Evolutionary conservation across 306 rosid species (phyloP), one percentile per base, ranked within the genome.

Genomic region (Oxytropis ochrocephala): DNA sequence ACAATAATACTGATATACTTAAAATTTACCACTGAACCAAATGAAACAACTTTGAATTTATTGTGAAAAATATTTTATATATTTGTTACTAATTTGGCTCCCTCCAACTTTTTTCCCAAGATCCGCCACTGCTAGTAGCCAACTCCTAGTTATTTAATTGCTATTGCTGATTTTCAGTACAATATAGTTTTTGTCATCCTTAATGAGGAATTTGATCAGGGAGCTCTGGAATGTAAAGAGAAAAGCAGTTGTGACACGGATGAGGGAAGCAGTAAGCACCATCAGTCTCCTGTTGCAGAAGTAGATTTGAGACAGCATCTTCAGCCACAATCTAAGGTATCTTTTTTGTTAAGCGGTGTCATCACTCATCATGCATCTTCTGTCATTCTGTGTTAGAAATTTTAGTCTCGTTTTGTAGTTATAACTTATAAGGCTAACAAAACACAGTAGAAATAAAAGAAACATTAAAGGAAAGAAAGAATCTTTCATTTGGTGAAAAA

Each of bases 291-390:
- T 13, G 73, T 64, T 46, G 49, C 38, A 44, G 76, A 63, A 33
- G 73, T 69, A 74, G 58, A 74, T 69, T 38, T 41, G 49, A 74
- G 73, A 69, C 73, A 30, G 57, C 24, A 43, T 79, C 44, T 64
- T 50, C 80, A 56, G 11, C 65, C 80, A 41, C 50, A 70, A 5
- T 68, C 77, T 38, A 75, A 80, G 84, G 84, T 79, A 57, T 46
- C 64, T 62, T 43, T 63, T 51, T 50, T 14, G 35, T 62, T n/a
- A 9, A 32, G 11, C 16, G 49, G 5, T 69, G 46, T 74, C 67
- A 70, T n/a, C 51, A 54, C 46, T 74, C 67, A 70, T n/a, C 51
- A 54, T 52, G 9, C 32, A 18, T 36, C 41, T 48, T 41, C 29
- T 27, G 2, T 55, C 14, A 14, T 11, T 35, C 29, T 17, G 18